Evolutionary conservation across 2,329 filamentous ascomycete species (phyloP), one percentile per base, ranked within the genome.

Genomic region (Fusarium sp.): DNA sequence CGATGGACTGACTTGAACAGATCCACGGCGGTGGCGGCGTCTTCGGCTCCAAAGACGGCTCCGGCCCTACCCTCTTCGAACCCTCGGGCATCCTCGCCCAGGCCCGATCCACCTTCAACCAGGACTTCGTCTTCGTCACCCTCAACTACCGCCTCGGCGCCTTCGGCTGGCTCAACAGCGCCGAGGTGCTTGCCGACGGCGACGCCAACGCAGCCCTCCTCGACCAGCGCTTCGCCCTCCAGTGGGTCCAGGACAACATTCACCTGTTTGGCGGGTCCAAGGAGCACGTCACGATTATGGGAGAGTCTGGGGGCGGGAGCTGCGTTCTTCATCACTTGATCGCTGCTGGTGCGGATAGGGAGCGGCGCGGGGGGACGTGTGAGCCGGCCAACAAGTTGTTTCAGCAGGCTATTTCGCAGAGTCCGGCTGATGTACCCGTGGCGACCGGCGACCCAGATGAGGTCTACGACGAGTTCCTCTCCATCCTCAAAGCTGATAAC

Each of bases 241-340:
- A 82, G 66, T 88, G 87, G 85, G 82, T 88, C 1, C 82, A 87
- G 41, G 78, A 79, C 3, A 76, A 88, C 62, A 87, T 88, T 41
- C 65, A 77, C 30, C 67, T 78, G 4, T 88, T 89, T 61, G 86
- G 86, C 1, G 86, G 87, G 9, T 82, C 88, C 51, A 79, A 80
- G 0, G 67, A 67, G 1, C 81, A 83, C 9, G 83, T 89, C 39
- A 55, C 63, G 27, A 7, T 62, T 16, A 48, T 81, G 68, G 87
- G 87, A 0, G 83, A 88, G 70, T 85, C 82, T 13, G 85, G 86
- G 0, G 87, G 87, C 1, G 87, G 79, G 0, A 85, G 85, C 0
- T 80, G 78, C 2, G 77, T 83, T 40, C 62, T 81, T 53, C 76
- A 81, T 44, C 81, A 82, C 15, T 23, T 62, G 31, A 8, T 53